Percentiles rank a stretch among this genome's conserved stretches.
phyloP scores from a whole-genome alignment of 306 rosid species.

The Trifolium subterraneum region DNA sequence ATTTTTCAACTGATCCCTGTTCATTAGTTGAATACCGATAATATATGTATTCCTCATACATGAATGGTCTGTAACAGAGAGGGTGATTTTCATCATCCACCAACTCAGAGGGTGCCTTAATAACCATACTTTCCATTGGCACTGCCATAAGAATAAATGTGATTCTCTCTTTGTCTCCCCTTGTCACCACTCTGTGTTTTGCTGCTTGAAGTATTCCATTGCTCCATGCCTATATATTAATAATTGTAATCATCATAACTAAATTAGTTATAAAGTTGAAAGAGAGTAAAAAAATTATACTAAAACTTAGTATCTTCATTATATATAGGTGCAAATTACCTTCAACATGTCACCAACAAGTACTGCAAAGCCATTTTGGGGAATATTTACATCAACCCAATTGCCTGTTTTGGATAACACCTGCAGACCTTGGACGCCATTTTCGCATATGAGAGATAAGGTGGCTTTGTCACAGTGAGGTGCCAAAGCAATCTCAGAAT shows the following conservation, averaged over 20 bases:
- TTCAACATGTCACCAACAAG: constrained; percentile 53
- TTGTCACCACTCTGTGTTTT: constrained; percentile 55
- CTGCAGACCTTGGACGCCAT: constrained; percentile 61
- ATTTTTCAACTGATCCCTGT: background rate
- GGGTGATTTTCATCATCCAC: constrained; percentile 53
- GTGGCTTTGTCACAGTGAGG: constrained; percentile 59
- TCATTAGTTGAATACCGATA: constrained; percentile 27
- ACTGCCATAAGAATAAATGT: constrained; percentile 37
- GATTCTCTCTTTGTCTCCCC: constrained; percentile 49
- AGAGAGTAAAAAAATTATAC: too few relatives aligned
- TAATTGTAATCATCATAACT: background rate
- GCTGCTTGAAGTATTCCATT: constrained; percentile 56
- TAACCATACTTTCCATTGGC: constrained; percentile 46
- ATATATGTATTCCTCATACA: constrained; percentile 28
- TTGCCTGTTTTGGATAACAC: background rate
- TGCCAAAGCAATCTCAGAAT: constrained; percentile 21
- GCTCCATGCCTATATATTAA: constrained; percentile 58
- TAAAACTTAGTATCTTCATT: background rate
- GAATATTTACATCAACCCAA: constrained; percentile 31
- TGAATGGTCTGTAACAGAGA: constrained; percentile 49
- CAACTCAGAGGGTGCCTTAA: constrained; percentile 50
- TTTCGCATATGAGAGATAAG: constrained; percentile 51
- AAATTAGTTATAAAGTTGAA: background rate
- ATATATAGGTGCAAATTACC: constrained; percentile 8
- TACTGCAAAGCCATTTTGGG: constrained; percentile 41